These are phyloP conservation scores for Pezicula rhizophila DNA, from an alignment of 2,329 filamentous ascomycete genomes.

Conservation along the genomic window DNA sequence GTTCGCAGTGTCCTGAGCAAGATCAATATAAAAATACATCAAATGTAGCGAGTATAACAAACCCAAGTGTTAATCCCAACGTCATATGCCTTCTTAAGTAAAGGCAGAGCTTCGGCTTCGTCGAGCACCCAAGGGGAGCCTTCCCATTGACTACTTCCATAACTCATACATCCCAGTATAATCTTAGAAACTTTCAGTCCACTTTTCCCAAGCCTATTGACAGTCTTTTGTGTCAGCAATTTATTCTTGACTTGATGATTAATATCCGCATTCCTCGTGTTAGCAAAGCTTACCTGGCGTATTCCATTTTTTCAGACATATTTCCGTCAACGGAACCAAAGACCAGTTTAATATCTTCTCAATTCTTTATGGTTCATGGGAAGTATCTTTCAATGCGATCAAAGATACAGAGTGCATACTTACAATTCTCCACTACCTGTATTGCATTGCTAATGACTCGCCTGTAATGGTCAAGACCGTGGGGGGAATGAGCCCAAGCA, in stretches of 20 bases:
- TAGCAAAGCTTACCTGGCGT: background rate
- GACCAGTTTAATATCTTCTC: background rate
- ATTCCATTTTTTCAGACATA: background rate
- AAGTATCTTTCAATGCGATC: background rate
- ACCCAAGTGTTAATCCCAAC: constrained; percentile 30
- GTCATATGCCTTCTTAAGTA: constrained; percentile 59
- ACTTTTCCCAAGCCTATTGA: constrained; percentile 1
- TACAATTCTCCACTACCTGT: too few species aligned
- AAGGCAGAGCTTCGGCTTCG: constrained; percentile 42
- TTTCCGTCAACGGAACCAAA: background rate
- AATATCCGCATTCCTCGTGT: background rate
- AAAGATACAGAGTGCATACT: too few species aligned
- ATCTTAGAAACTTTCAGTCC: constrained; percentile 58
- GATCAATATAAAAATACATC: background rate
- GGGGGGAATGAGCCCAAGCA: too few species aligned
- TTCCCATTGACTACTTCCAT: constrained; percentile 44
- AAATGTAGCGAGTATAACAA: background rate
- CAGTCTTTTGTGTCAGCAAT: too few species aligned
- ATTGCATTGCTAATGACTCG: too few species aligned
- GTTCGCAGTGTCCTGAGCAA: constrained; percentile 40
- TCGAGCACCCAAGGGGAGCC: constrained; percentile 45
- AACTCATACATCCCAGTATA: constrained; percentile 60
- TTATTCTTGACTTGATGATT: too few species aligned
- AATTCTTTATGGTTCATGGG: background rate
- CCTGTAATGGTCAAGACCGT: too few species aligned